Evolutionary conservation across 371 early-diverging fungal genomes (phyloP).

Genomic region (Mucor indicus): DNA sequence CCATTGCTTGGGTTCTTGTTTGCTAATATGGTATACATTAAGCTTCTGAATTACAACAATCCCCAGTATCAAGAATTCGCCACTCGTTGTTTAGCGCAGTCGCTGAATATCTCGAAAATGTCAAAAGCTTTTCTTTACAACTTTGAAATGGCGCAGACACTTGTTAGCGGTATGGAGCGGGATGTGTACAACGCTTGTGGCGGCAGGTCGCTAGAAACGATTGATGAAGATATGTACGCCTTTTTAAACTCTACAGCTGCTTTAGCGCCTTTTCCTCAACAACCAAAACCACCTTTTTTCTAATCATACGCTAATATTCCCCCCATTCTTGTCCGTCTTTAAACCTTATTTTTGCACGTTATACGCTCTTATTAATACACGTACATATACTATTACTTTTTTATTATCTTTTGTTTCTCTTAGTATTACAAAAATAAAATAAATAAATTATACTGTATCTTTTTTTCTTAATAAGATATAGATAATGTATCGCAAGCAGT

Average conservation of each 20-base stretch:
- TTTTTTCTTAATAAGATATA: no score
- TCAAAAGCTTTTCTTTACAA: slow-evolving; percentile 36
- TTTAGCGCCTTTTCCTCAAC: slow-evolving; percentile 2
- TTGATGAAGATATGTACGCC: slow-evolving; percentile 2
- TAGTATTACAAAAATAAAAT: no score
- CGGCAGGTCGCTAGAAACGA: slow-evolving; percentile 1
- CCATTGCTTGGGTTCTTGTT: slow-evolving; percentile 38
- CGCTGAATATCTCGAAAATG: slow-evolving; percentile 27
- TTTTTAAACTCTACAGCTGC: not conserved
- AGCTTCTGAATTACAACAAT: slow-evolving; percentile 25
- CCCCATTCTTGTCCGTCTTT: no score
- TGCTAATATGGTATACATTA: slow-evolving; percentile 37
- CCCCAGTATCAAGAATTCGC: slow-evolving; percentile 25
- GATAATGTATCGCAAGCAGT: no score
- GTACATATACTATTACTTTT: no score
- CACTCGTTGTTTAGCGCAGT: slow-evolving; percentile 23
- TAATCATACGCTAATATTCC: no score
- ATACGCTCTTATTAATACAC: no score
- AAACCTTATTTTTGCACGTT: no score
- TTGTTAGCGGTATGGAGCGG: slow-evolving; percentile 28
- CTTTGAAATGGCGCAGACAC: slow-evolving; percentile 30
- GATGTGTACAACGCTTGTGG: slow-evolving; percentile 19
- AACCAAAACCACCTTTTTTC: slow-evolving; percentile 1
- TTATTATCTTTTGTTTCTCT: no score
- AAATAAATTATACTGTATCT: no score